phyloP scores from a whole-genome alignment of 371 early-diverging fungal genomes.

The Syncephalastrum contaminatum region DNA sequence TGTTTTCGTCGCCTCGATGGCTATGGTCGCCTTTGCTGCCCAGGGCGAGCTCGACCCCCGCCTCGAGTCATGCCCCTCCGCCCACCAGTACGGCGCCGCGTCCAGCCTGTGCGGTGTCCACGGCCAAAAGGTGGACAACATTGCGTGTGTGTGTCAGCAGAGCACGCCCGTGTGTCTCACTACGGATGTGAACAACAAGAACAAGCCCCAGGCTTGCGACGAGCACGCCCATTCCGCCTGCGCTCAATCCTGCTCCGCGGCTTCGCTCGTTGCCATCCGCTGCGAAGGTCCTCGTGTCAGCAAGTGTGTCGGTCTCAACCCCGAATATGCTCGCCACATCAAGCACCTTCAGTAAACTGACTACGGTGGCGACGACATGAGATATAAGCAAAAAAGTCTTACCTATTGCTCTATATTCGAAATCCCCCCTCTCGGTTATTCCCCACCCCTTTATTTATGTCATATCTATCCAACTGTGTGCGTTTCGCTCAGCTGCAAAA shows the following conservation, averaged over 20 bases:
- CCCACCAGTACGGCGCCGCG: constrained; percentile 1
- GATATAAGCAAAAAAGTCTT: too few species aligned
- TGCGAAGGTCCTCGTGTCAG: constrained; percentile 3
- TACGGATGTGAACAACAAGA: background rate
- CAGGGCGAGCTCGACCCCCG: background rate
- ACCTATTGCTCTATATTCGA: too few species aligned
- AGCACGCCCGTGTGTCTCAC: constrained; percentile 7
- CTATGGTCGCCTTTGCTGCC: background rate
- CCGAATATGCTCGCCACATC: background rate
- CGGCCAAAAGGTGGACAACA: background rate
- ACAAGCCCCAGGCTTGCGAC: constrained; percentile 2
- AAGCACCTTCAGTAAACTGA: too few species aligned
- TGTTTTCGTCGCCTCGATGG: constrained; percentile 1
- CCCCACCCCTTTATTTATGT: too few species aligned
- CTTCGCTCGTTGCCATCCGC: constrained; percentile 3
- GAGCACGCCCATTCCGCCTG: constrained; percentile 1
- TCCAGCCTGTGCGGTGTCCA: constrained; percentile 6
- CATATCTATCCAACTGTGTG: too few species aligned
- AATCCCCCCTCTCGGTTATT: too few species aligned
- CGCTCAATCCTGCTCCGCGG: background rate
- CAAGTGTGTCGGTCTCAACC: constrained; percentile 2
- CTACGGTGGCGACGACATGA: too few species aligned
- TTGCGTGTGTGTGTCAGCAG: constrained; percentile 12
- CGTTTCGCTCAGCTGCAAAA: too few species aligned
- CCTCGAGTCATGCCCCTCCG: background rate